Conservation (phyloP, 345 rosid species). For the Aethionema arabicum region DNA sequence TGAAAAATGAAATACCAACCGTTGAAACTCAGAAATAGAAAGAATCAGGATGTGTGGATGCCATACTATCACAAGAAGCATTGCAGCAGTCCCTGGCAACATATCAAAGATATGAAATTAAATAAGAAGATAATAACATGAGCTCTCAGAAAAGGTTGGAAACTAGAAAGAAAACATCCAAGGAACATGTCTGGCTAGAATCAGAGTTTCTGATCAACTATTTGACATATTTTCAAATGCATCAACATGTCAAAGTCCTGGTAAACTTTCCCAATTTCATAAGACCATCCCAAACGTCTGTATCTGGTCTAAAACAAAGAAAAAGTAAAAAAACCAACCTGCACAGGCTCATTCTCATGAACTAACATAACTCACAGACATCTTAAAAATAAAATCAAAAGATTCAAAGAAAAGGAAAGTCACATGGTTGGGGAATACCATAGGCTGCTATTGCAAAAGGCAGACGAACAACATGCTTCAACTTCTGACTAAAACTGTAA, state of each 20-base stretch:
- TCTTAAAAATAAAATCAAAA: not conserved
- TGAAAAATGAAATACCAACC: constrained; percentile 44
- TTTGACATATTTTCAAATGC: not conserved
- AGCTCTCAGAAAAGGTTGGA: not conserved
- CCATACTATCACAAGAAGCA: constrained; percentile 91
- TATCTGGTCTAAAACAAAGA: not conserved
- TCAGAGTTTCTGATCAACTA: constrained; percentile 2
- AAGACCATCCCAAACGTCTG: not conserved
- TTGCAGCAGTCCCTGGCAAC: constrained; percentile 74
- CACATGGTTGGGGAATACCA: constrained; percentile 45
- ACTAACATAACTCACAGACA: not conserved
- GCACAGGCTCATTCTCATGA: not conserved
- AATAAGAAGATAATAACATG: not conserved
- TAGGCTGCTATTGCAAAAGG: constrained; percentile 88
- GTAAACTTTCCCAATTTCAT: not conserved
- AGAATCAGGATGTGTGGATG: constrained; percentile 58
- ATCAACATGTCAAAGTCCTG: not conserved
- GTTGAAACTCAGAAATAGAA: constrained; percentile 58
- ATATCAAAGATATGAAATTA: not conserved
- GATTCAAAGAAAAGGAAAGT: not conserved
- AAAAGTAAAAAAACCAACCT: constrained; percentile 7
- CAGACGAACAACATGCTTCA: constrained; percentile 90
- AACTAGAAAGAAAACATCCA: not conserved
- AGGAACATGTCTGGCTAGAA: not conserved
- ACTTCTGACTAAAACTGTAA: constrained; percentile 95